Evolutionary conservation across 2,329 filamentous ascomycete genomes (phyloP), one percentile per base, ranked within the genome.

Genomic region (Aspergillus sp.): DNA sequence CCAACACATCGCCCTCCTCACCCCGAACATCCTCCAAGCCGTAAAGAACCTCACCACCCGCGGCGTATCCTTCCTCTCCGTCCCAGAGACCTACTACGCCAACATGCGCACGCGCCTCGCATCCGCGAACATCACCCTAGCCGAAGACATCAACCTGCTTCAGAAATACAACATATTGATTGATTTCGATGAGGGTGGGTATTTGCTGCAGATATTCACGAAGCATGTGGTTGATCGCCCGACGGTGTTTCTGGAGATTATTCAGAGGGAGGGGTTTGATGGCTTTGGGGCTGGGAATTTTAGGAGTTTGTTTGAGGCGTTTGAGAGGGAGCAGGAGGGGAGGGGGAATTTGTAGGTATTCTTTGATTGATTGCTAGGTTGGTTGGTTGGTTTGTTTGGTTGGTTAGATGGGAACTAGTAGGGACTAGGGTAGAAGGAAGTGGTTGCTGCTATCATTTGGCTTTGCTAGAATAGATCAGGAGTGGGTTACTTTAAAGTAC

Each of bases 211-310:
- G 73, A 82, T 91, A 41, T 91, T 91, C 76, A 89, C 88, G 39
- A 91, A 91, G 84, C 92, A 92, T 63, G 78, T 97, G 66, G 89
- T 95, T 84, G 92, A 96, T 78, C 86, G 92, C 17, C 93, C 93
- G 30, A 97, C 92, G 4, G 92, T 97, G 39, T 97, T 97, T 73
- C 85, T 96, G 63, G 92, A 97, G 84, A 92, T 97, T 68, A 97
- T 97, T 68, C 91, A 96, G 82, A 82, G 92, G 53, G 89, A 94
- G 67, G 87, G 90, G 57, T 97, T 97, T 75, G 88, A 91, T 59
- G 92, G 92, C 0, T 97, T 97, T 69, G 92, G 92, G 4, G 92
- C 92, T 0, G 92, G 92, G 1, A 96, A 97, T 76, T 96, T 97
- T 79, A 96, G 92, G 86, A 91, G 88, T 67, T 71, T 96, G 70